phyloP scores from a whole-genome alignment of 2,329 filamentous ascomycete genomes.

The Simplicillium sp. region DNA sequence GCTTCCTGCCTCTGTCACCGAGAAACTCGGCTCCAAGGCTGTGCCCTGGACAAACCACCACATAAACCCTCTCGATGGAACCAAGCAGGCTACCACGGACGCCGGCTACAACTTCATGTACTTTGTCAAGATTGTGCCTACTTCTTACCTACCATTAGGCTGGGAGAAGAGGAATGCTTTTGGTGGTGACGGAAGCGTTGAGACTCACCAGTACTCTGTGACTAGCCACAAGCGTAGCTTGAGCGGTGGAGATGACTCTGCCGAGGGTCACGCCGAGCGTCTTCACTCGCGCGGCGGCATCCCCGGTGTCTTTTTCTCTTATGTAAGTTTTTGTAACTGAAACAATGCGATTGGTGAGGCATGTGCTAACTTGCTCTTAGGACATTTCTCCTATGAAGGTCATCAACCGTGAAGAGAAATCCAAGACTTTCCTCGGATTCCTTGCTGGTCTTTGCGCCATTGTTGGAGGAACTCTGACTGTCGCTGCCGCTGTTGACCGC shows the following conservation, averaged over 20 bases:
- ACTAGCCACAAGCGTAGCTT: constrained; percentile 92
- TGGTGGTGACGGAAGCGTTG: constrained; percentile 65
- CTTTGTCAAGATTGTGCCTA: constrained; percentile 96
- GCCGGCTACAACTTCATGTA: constrained; percentile 96
- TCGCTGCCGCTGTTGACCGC: constrained; percentile 87
- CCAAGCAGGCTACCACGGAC: constrained; percentile 67
- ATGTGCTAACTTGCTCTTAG: constrained; percentile 26
- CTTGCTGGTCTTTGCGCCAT: constrained; percentile 90
- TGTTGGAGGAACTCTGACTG: constrained; percentile 88
- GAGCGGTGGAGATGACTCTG: constrained; percentile 69
- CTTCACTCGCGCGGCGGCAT: constrained; percentile 86
- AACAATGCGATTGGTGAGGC: no score
- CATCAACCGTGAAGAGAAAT: constrained; percentile 84
- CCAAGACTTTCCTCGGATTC: constrained; percentile 87
- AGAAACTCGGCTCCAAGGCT: constrained; percentile 43
- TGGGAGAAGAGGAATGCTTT: constrained; percentile 55
- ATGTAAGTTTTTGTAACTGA: constrained; percentile 49
- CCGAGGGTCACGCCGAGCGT: constrained; percentile 86
- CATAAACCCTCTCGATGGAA: constrained; percentile 79
- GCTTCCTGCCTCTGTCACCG: constrained; percentile 61
- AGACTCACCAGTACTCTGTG: constrained; percentile 97
- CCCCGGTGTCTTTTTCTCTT: constrained; percentile 96
- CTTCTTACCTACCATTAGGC: constrained; percentile 85
- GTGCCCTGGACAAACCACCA: constrained; percentile 79
- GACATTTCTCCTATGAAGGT: constrained; percentile 99